Evolutionary conservation across 805 yeast genomes (phyloP).

Genomic region (Lipomyces kockii): DNA sequence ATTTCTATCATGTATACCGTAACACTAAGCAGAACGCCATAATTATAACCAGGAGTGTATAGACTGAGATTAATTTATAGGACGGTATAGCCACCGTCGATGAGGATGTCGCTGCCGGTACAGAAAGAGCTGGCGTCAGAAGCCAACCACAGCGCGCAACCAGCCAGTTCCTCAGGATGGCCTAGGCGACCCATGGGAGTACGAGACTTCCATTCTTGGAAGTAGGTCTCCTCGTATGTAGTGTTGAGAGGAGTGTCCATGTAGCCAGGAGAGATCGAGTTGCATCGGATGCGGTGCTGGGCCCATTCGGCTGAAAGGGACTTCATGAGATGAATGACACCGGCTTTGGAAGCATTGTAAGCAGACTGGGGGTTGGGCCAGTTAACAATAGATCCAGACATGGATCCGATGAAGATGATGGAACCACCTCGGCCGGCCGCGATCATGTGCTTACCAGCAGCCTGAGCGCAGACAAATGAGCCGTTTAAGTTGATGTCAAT

Average conservation of each 20-base stretch:
- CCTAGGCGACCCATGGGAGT: conserved; percentile 73
- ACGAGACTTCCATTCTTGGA: conserved; percentile 63
- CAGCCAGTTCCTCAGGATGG: conserved; percentile 68
- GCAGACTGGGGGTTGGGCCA: conserved; percentile 75
- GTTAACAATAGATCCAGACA: conserved; percentile 73
- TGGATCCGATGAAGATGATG: conserved; percentile 67
- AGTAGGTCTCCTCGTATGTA: conserved; percentile 54
- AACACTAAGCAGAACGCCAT: background rate
- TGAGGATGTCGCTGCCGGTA: conserved; percentile 69
- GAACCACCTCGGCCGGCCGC: conserved; percentile 60
- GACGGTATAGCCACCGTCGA: conserved; percentile 63
- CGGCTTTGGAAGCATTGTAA: conserved; percentile 76
- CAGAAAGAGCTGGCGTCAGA: conserved; percentile 62
- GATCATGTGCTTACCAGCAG: conserved; percentile 69
- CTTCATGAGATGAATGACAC: conserved; percentile 66
- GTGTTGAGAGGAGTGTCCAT: conserved; percentile 72
- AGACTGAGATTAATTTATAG: conserved; percentile 7
- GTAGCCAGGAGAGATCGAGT: conserved; percentile 71
- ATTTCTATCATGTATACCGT: background rate
- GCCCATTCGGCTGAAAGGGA: conserved; percentile 80
- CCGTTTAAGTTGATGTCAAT: conserved; percentile 70
- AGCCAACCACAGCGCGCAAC: conserved; percentile 66
- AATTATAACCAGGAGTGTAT: background rate
- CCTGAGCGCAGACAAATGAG: conserved; percentile 66
- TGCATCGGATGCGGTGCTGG: conserved; percentile 65